Base-by-base conservation (phyloP, 208 protist genomes). In the Leishmania major region DNA sequence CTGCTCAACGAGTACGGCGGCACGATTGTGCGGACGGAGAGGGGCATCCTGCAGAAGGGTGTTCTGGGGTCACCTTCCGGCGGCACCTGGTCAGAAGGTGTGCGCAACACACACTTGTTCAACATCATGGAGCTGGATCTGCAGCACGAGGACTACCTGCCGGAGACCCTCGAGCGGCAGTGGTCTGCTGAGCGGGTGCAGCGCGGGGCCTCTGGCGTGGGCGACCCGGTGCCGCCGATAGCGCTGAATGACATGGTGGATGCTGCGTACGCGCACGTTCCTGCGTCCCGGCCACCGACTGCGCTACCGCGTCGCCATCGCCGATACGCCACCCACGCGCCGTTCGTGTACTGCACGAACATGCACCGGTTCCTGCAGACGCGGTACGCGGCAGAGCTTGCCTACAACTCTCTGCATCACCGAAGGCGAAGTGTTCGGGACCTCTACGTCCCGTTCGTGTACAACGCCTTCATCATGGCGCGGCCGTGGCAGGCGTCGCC, bases 61-160 rank as follows among this genome's bases (percentile, higher is more conserved):
- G 83, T 99, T 70, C 94, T 99, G 13, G 98, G 97, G 1, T 98
- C 98, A 51, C 95, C 96, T 47, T 11, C 45, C 45, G 45, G 10
- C 45, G 45, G 45, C 45, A 47, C 45, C 45, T 47, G 45, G 45
- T 47, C 45, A 0, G 45, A 47, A 10, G 45, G 45, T 47, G 45
- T 47, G 3, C 45, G 45, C 7, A 47, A 47, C 45, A 47, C 45
- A 91, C 79, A 88, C 83, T 47, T 47, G 31, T 90, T 93, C 53
- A 85, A 85, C 84, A 87, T 75, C 45, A 47, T 47, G 6, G 85
- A 91, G 81, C 83, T 93, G 3, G 90, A 93, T 67, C 19, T 83
- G 1, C 53, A 35, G 25, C 77, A 66, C 10, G 86, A 91, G 70
- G 88, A 90, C 19, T 45, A 70, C 37, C 66, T 70, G 66, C 66